Percentiles rank a stretch among this genome's conserved stretches.
Conservation (phyloP, 2,329 filamentous ascomycete species). For the Blastomyces emzantsi region DNA sequence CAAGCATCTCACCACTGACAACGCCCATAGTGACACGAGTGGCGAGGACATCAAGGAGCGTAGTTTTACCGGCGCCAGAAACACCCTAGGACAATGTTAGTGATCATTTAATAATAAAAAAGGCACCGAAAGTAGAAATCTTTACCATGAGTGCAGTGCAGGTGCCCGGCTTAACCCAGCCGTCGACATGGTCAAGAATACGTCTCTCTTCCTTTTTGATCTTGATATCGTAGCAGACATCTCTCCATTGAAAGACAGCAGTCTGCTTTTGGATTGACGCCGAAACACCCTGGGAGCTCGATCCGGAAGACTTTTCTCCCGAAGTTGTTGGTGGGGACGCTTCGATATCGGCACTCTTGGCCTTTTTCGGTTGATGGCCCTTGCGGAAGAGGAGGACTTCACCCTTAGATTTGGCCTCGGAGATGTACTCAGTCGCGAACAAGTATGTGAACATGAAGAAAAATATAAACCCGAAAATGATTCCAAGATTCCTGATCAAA, state of each 20-base stretch:
- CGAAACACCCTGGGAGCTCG: slow-evolving; percentile 20
- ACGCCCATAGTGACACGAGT: slow-evolving; percentile 82
- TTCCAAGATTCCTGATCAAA: slow-evolving; percentile 52
- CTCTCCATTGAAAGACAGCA: slow-evolving; percentile 75
- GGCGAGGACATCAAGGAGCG: slow-evolving; percentile 74
- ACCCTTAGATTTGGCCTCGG: slow-evolving; percentile 63
- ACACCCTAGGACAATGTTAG: slow-evolving; percentile 45
- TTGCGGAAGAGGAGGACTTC: slow-evolving; percentile 67
- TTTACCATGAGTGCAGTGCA: slow-evolving; percentile 73
- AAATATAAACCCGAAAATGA: slow-evolving; percentile 54
- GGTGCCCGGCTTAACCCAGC: slow-evolving; percentile 89
- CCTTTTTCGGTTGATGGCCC: slow-evolving; percentile 49
- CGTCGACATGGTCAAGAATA: slow-evolving; percentile 77
- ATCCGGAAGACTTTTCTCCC: slow-evolving; percentile 27
- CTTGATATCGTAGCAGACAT: slow-evolving; percentile 72
- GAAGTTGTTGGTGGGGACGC: slow-evolving; percentile 20
- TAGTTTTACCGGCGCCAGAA: slow-evolving; percentile 86
- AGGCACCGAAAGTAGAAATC: neutral
- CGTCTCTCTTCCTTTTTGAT: slow-evolving; percentile 67
- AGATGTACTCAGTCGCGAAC: slow-evolving; percentile 51
- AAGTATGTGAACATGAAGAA: slow-evolving; percentile 56
- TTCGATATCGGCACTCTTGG: slow-evolving; percentile 24
- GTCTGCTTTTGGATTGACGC: slow-evolving; percentile 54
- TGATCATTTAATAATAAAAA: neutral
- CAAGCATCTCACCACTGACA: slow-evolving; percentile 74